Base-by-base conservation (phyloP, 257 asterid genomes). In the Fraxinus americana region DNA sequence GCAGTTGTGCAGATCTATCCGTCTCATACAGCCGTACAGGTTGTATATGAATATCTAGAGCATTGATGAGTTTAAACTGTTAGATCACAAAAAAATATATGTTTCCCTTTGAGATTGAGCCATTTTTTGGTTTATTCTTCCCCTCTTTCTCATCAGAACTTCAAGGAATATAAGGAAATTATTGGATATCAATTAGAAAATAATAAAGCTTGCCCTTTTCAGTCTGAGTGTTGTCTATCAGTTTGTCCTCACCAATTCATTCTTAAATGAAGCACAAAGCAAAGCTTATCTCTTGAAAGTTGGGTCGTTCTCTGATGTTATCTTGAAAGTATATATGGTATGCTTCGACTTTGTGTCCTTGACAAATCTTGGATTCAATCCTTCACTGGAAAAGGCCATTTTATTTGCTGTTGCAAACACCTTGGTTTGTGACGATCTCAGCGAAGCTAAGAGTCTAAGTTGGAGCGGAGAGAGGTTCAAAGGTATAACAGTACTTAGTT, bases 381-480 rank as follows among this genome's bases (percentile, higher is more conserved):
- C 89, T 77, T 87, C 75, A 35, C 84, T 93, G 83, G 97, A 96
- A 84, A 96, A 84, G 79, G 99, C 99, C 85, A 86, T 93, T 67
- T 52, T 96, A 80, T 96, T 93, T 90, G 97, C 98, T 59, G 99
- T 96, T 80, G 98, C 91, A 74, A 96, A 93, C 86, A 93, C 99
- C 81, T 88, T 96, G 78, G 99, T 96, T 71, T 96, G 99, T 78
- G 98, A 96, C 81, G 92, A 89, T 80, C 94, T 96, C 68, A 83
- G 80, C 82, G 99, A 96, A 87, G 99, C 99, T 72, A 96, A 96
- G 90, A 88, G 72, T 86, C 92, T 96, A 80, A 93, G 99, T 86
- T 96, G 99, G 99, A 89, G 82, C 35, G 97, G 98, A 72, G 91
- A 92, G 82, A 87, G 99, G 82, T 86, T 76, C 75, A 96, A 96